Evolutionary conservation across 139 green algal species (phyloP).

Genomic region (Chlamydomonas sphaeroides): DNA sequence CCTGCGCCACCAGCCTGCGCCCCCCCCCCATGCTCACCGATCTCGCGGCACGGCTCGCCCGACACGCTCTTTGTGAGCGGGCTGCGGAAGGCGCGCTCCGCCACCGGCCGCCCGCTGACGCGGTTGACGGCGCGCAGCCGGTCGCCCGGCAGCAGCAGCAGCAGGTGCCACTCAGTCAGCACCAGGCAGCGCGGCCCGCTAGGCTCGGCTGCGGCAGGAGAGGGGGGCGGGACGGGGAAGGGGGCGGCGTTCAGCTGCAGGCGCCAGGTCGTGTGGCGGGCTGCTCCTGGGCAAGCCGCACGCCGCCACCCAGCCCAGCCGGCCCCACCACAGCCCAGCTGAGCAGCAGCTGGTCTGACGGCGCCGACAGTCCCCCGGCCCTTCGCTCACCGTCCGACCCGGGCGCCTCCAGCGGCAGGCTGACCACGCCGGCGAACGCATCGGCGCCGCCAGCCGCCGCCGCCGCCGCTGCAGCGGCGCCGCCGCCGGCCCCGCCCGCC

Average conservation of each 20-base stretch:
- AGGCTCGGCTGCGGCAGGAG: neutral
- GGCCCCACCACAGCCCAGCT: too few species aligned
- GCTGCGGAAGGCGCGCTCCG: slow-evolving; percentile 27
- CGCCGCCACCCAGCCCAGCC: too few species aligned
- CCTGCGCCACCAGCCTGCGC: too few species aligned
- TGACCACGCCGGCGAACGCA: slow-evolving; percentile 7
- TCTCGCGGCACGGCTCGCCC: slow-evolving; percentile 8
- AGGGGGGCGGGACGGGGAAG: too few species aligned
- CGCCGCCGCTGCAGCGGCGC: neutral
- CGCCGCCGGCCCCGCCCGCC: neutral
- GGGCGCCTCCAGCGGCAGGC: slow-evolving; percentile 13
- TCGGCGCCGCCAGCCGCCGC: neutral
- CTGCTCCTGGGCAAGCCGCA: too few species aligned
- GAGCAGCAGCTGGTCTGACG: too few species aligned
- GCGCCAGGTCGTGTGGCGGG: too few species aligned
- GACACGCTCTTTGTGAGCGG: slow-evolving; percentile 38
- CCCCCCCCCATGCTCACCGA: too few species aligned
- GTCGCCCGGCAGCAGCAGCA: slow-evolving; percentile 78
- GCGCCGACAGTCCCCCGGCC: too few species aligned
- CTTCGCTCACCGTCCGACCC: neutral
- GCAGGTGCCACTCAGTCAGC: slow-evolving; percentile 82
- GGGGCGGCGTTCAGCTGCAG: too few species aligned
- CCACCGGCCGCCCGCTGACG: slow-evolving; percentile 59
- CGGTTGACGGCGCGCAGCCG: slow-evolving; percentile 74
- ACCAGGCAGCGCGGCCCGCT: slow-evolving; percentile 52